Conservation (phyloP, 345 rosid genomes). For the Populus nigra region DNA sequence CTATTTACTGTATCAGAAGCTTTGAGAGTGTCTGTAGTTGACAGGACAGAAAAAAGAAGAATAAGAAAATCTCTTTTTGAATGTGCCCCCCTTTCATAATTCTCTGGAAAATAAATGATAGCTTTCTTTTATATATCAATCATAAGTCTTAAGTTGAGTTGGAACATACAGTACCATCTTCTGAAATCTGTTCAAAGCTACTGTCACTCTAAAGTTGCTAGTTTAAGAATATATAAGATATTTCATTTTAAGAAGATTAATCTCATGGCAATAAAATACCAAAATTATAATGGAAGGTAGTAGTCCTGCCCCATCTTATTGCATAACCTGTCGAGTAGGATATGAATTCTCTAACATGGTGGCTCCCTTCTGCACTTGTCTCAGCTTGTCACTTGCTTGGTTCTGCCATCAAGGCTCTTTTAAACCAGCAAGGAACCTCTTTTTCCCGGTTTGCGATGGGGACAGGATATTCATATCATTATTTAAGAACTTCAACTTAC, state of each 20-base stretch:
- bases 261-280: background rate
- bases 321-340: background rate
- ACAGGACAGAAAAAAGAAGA: background rate
- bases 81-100: background rate
- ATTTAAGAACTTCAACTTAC: background rate
- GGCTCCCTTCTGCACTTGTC: background rate
- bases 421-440: background rate
- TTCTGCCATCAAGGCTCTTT: background rate
- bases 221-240: background rate
- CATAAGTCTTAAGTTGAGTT: background rate
- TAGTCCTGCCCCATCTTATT: background rate
- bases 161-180: background rate
- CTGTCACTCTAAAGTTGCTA: background rate
- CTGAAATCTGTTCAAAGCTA: background rate
- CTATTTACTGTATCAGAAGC: background rate
- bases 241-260: background rate
- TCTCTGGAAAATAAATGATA: background rate
- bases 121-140: background rate
- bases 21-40: background rate
- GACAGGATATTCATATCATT: background rate
- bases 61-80: background rate
- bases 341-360: background rate
- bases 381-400: background rate
- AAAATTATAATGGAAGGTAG: background rate
- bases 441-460: background rate